These are phyloP conservation scores for Rhizophagus prolifer DNA, from an alignment of 192 early-diverging fungal species.

Conservation along the genomic window DNA sequence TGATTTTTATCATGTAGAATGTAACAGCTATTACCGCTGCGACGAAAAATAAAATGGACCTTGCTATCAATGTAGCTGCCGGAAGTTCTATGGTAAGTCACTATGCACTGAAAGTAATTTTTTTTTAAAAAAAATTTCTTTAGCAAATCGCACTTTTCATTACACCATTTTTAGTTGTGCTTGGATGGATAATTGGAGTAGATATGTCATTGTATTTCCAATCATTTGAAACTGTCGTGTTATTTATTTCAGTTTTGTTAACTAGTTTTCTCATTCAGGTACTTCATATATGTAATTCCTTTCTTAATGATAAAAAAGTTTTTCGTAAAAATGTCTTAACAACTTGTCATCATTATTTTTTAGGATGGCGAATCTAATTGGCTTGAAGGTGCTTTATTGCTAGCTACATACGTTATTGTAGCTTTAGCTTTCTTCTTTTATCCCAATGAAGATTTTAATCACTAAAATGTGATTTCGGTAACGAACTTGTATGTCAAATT, in stretches of 20 bases:
- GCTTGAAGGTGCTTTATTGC: slow-evolving; percentile 84
- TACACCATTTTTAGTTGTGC: slow-evolving; percentile 54
- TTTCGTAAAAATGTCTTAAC: no score
- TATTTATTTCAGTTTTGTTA: slow-evolving; percentile 78
- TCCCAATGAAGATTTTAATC: slow-evolving; percentile 34
- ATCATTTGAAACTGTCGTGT: slow-evolving; percentile 18
- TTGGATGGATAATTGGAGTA: slow-evolving; percentile 84
- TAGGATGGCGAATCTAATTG: slow-evolving; percentile 88
- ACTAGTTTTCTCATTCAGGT: slow-evolving; percentile 71
- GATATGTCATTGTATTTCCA: slow-evolving; percentile 84
- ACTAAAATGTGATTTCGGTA: no score
- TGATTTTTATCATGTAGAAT: slow-evolving; percentile 47
- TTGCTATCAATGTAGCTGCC: slow-evolving; percentile 84
- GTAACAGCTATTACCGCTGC: slow-evolving; percentile 80
- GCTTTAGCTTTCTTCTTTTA: slow-evolving; percentile 81
- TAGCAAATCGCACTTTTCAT: background rate
- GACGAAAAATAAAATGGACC: slow-evolving; percentile 88
- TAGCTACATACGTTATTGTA: slow-evolving; percentile 82
- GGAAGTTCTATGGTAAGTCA: slow-evolving; percentile 67
- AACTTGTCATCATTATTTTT: slow-evolving; percentile 32
- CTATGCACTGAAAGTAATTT: background rate
- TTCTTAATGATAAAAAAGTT: slow-evolving; percentile 27
- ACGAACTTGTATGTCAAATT: no score
- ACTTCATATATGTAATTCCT: slow-evolving; percentile 29
- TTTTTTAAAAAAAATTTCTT: no score